Percentiles rank a stretch among this genome's conserved stretches.
phyloP scores from a whole-genome alignment of 2,329 filamentous ascomycete genomes.

The Ophiostoma fasciatum region DNA sequence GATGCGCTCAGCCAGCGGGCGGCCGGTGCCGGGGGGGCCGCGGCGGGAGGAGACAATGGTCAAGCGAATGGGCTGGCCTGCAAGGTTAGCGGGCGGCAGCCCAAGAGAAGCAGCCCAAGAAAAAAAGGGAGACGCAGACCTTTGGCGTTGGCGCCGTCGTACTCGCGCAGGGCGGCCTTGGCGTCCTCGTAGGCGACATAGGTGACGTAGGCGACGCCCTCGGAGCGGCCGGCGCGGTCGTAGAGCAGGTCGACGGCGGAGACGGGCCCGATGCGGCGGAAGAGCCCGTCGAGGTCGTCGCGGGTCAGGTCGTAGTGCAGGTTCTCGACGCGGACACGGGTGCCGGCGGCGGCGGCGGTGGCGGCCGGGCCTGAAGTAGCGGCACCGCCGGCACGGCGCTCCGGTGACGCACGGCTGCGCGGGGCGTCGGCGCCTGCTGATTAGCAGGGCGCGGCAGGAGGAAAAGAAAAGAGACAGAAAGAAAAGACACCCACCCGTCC shows the following conservation, averaged over 20 bases:
- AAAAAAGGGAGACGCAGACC: slow-evolving; percentile 32
- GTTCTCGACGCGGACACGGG: slow-evolving; percentile 74
- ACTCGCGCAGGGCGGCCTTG: slow-evolving; percentile 59
- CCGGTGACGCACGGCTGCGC: slow-evolving; percentile 4
- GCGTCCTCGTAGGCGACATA: slow-evolving; percentile 62
- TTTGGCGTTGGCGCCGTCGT: slow-evolving; percentile 81
- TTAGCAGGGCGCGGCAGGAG: background rate
- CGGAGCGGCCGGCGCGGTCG: slow-evolving; percentile 77
- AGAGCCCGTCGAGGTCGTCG: slow-evolving; percentile 73
- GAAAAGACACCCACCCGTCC: slow-evolving; percentile 38
- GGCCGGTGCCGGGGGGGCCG: slow-evolving; percentile 36
- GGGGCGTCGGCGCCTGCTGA: background rate
- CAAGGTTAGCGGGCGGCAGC: slow-evolving; percentile 23
- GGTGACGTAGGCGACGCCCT: slow-evolving; percentile 71
- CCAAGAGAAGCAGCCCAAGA: background rate
- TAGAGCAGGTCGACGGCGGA: slow-evolving; percentile 57
- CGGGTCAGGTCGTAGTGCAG: slow-evolving; percentile 84
- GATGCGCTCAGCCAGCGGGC: slow-evolving; percentile 46
- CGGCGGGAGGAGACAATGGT: slow-evolving; percentile 44
- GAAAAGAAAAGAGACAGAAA: background rate
- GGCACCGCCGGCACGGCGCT: slow-evolving; percentile 1
- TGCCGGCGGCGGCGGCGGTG: slow-evolving; percentile 22
- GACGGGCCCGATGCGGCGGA: slow-evolving; percentile 61
- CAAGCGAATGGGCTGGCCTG: slow-evolving; percentile 69
- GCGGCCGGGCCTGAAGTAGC: too few species aligned